phyloP scores from a whole-genome alignment of 2,329 filamentous ascomycete genomes.

The Mycocentrospora acerina region DNA sequence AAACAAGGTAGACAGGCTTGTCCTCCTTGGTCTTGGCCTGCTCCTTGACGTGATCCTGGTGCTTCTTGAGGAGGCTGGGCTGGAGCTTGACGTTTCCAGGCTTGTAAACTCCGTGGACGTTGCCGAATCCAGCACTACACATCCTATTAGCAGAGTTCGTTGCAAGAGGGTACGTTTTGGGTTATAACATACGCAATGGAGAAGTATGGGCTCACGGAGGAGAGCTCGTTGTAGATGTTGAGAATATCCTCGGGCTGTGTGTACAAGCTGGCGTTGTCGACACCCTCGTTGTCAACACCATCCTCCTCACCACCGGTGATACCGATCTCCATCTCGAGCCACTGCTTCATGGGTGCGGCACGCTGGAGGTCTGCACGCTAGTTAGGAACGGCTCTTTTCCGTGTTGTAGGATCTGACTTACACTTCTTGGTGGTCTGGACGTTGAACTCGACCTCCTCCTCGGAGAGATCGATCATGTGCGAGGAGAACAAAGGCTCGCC shows the following conservation, averaged over 20 bases:
- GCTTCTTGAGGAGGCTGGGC: conserved; percentile 93
- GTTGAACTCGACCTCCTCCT: conserved; percentile 82
- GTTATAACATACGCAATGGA: neutral
- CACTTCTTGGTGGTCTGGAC: conserved; percentile 70
- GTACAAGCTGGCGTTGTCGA: conserved; percentile 96
- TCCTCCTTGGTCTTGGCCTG: conserved; percentile 69
- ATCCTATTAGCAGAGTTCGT: neutral
- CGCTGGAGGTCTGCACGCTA: conserved; percentile 69
- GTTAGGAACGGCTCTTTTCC: conserved; percentile 59
- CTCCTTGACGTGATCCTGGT: conserved; percentile 88
- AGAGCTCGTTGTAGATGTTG: conserved; percentile 26
- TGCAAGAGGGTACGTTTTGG: neutral
- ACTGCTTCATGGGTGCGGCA: conserved; percentile 92
- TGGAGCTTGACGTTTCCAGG: conserved; percentile 95
- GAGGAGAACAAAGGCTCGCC: conserved; percentile 84
- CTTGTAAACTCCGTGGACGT: conserved; percentile 99
- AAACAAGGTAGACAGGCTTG: conserved; percentile 98
- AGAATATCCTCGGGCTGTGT: conserved; percentile 62
- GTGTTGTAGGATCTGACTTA: neutral
- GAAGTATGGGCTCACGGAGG: too few relatives aligned
- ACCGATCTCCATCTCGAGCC: conserved; percentile 95
- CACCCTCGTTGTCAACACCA: conserved; percentile 95
- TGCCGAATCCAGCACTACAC: conserved; percentile 79
- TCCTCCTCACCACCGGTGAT: conserved; percentile 92
- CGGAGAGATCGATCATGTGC: conserved; percentile 95